These are phyloP conservation scores for Boletus subluridellus DNA, from an alignment of 1,284 basidiomycete species.

Conservation along the genomic window DNA sequence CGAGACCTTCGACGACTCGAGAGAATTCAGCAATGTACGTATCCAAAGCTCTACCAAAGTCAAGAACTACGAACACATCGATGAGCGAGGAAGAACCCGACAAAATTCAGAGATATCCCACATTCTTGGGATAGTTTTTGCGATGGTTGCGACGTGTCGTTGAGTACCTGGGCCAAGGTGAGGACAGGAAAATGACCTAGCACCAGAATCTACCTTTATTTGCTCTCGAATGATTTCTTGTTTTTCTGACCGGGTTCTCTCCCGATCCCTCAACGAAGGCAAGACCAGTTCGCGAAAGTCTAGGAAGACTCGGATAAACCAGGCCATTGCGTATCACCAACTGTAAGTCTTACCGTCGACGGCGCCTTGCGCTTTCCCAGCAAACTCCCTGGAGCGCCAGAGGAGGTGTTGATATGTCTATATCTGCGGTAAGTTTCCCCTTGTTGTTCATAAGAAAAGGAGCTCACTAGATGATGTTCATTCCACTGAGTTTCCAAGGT, in stretches of 20 bases:
- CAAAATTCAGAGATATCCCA: not conserved
- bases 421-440: not conserved
- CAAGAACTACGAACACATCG: constrained; percentile 4
- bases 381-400: constrained; percentile 24
- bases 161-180: constrained; percentile 11
- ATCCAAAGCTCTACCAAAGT: constrained; percentile 19
- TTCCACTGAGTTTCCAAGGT: constrained; percentile 16
- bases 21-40: constrained; percentile 19
- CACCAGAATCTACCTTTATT: constrained; percentile 2
- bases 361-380: constrained; percentile 18
- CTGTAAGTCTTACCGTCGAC: constrained; percentile 16
- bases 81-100: not conserved
- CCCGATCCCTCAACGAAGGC: constrained; percentile 12
- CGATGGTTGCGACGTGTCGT: constrained; percentile 16
- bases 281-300: constrained; percentile 22
- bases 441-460: not conserved
- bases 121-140: constrained; percentile 22
- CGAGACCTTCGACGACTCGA: constrained; percentile 8
- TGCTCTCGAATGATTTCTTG: constrained; percentile 17
- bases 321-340: not conserved
- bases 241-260: constrained; percentile 11
- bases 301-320: not conserved
- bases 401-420: constrained; percentile 19
- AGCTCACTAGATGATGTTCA: constrained; percentile 15
- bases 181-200: not conserved